Base-by-base conservation (phyloP, 2,329 filamentous ascomycete species). In the Trichoderma asperellum region DNA sequence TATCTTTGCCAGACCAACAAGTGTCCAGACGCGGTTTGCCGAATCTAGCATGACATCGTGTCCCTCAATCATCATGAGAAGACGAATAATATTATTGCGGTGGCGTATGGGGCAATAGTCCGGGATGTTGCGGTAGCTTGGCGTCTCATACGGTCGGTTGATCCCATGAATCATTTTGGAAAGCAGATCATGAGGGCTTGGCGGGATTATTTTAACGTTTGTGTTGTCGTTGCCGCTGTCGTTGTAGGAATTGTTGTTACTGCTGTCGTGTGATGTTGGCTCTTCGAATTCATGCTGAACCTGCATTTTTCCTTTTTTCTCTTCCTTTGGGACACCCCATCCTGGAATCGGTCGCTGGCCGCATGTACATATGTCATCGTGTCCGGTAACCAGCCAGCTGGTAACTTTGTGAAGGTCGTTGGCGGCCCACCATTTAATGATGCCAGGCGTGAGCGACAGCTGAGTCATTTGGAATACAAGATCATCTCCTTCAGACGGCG, bases 51-150 rank as follows among this genome's bases (percentile, higher is more conserved):
- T 79, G 0, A 88, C 81, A 35, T 83, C 79, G 3, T 84, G 80
- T 2, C 85, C 85, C 71, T 87, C 82, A 52, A 92, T 84, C 12
- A 85, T 81, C 73, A 87, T 82, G 4, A 92, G 80, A 0, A 92
- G 79, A 1, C 89, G 84, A 57, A 91, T 83, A 40, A 96, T 87
- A 24, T 85, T 86, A 34, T 85, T 86, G 14, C 87, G 82, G 74
- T 92, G 90, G 2, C 90, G 86, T 8, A 88, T 79, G 1, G 85
- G 84, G 58, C 88, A 91, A 75, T 92, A 92, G 72, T 91, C 89
- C 0, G 80, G 78, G 16, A 87, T 81, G 0, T 74, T 70, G 29
- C 81, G 80, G 43, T 75, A 81, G 0, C 68, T 37, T 0, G 81
- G 78, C 2, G 74, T 74, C 27, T 73, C 52, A 66, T 73, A 75